Percentiles rank a stretch among this genome's conserved stretches.
Conservation (phyloP, 805 yeast genomes). For the Kodamaea hsintzibuensis region DNA sequence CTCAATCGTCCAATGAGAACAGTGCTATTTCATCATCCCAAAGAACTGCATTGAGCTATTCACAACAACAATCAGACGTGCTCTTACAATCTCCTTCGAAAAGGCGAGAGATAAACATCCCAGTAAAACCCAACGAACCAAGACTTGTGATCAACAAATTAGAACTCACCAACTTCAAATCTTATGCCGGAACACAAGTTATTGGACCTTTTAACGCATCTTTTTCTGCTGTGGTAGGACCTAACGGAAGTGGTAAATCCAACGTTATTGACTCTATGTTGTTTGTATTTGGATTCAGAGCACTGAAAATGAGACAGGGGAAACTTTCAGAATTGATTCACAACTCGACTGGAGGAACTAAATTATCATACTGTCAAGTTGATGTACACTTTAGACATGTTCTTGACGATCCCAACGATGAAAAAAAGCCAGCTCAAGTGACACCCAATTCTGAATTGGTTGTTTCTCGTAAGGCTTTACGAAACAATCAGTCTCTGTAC, state of each 20-base stretch:
- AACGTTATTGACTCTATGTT: constrained; percentile 95
- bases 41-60: constrained; percentile 22
- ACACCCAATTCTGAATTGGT: constrained; percentile 62
- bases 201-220: constrained; percentile 95
- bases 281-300: constrained; percentile 96
- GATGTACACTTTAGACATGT: constrained; percentile 87
- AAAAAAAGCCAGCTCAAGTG: constrained; percentile 24
- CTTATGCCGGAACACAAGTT: constrained; percentile 90
- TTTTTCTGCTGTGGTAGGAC: constrained; percentile 97
- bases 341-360: constrained; percentile 66
- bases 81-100: constrained; percentile 31
- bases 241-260: constrained; percentile 97
- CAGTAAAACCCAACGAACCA: constrained; percentile 32
- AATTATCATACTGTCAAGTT: constrained; percentile 76
- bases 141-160: constrained; percentile 76
- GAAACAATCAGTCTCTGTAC: constrained; percentile 77
- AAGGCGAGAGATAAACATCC: constrained; percentile 21
- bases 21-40: neutral
- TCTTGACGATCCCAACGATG: constrained; percentile 49
- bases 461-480: constrained; percentile 77
- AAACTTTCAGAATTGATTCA: constrained; percentile 92
- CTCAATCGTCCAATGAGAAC: neutral
- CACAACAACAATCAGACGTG: constrained; percentile 29
- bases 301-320: constrained; percentile 94
- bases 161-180: constrained; percentile 83